These are phyloP conservation scores for Papiliotrema flavescens DNA, from an alignment of 1,284 basidiomycete genomes.

Conservation along the genomic window DNA sequence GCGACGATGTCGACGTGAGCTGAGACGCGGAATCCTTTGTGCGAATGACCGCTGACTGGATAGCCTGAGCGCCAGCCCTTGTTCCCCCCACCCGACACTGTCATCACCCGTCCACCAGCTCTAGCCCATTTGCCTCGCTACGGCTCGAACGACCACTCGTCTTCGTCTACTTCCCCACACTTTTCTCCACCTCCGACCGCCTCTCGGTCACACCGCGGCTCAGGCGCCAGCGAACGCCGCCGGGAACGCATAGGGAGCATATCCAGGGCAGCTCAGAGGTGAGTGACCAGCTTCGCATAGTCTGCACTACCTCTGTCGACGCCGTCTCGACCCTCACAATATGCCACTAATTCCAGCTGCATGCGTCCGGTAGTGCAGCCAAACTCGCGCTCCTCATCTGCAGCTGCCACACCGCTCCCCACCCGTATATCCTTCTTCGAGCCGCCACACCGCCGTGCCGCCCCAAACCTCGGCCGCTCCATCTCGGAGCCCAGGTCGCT, in stretches of 20 bases:
- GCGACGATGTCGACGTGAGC: too few relatives aligned
- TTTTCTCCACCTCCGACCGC: not conserved
- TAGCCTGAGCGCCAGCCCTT: slow-evolving; percentile 4
- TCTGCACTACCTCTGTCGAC: not conserved
- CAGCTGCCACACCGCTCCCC: not conserved
- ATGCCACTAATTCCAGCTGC: not conserved
- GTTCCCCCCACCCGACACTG: slow-evolving; percentile 7
- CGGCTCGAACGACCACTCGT: not conserved
- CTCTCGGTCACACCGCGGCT: not conserved
- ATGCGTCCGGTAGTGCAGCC: not conserved
- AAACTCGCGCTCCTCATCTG: not conserved
- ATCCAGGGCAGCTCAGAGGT: slow-evolving; percentile 7
- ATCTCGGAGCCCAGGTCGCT: slow-evolving; percentile 4
- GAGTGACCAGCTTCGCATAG: not conserved
- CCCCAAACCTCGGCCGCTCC: slow-evolving; percentile 3
- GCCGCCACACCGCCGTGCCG: not conserved
- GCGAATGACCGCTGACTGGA: not conserved
- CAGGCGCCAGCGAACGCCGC: not conserved
- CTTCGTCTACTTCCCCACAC: not conserved
- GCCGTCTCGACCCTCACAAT: not conserved
- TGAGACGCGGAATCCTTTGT: too few relatives aligned
- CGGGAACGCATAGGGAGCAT: slow-evolving; percentile 8
- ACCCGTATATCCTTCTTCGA: not conserved
- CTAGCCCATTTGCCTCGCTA: not conserved
- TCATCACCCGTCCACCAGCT: slow-evolving; percentile 4